Percentiles rank a stretch among this genome's conserved stretches.
Conservation (phyloP, 2,329 filamentous ascomycete genomes). For the Talaromyces verruculosus region DNA sequence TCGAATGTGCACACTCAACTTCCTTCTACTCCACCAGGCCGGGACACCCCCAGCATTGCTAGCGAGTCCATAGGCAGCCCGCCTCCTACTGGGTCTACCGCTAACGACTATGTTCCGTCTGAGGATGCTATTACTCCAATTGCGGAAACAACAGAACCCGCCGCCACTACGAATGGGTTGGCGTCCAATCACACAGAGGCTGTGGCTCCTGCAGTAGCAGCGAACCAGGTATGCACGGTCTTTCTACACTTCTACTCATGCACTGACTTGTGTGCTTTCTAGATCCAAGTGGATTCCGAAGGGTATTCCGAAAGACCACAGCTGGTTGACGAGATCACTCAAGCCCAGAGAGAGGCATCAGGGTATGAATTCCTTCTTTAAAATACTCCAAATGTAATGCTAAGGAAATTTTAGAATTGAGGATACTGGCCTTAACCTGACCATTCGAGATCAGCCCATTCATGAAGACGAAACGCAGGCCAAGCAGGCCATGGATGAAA, state of each 20-base stretch:
- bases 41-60: slow-evolving; percentile 34
- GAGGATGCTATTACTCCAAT: slow-evolving; percentile 26
- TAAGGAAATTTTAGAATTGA: slow-evolving; percentile 35
- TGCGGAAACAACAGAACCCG: slow-evolving; percentile 26
- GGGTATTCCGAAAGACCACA: slow-evolving; percentile 43
- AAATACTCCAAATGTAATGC: background rate
- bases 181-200: slow-evolving; percentile 4
- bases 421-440: slow-evolving; percentile 48
- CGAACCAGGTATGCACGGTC: slow-evolving; percentile 12
- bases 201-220: background rate
- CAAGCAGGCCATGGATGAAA: slow-evolving; percentile 49
- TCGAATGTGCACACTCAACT: slow-evolving; percentile 40
- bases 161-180: slow-evolving; percentile 32
- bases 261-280: slow-evolving; percentile 22
- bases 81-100: slow-evolving; percentile 9
- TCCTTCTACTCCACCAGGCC: slow-evolving; percentile 28
- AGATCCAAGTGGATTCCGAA: slow-evolving; percentile 41
- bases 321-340: slow-evolving; percentile 46
- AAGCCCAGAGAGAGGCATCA: slow-evolving; percentile 46
- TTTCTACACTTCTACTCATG: background rate
- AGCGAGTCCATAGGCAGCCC: slow-evolving; percentile 19
- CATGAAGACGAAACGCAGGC: slow-evolving; percentile 52
- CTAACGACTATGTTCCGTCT: slow-evolving; percentile 27
- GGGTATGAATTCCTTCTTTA: slow-evolving; percentile 28
- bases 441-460: slow-evolving; percentile 51